Conservation (phyloP, 164 flowering plant species). For the Nymphaea thermarum region DNA sequence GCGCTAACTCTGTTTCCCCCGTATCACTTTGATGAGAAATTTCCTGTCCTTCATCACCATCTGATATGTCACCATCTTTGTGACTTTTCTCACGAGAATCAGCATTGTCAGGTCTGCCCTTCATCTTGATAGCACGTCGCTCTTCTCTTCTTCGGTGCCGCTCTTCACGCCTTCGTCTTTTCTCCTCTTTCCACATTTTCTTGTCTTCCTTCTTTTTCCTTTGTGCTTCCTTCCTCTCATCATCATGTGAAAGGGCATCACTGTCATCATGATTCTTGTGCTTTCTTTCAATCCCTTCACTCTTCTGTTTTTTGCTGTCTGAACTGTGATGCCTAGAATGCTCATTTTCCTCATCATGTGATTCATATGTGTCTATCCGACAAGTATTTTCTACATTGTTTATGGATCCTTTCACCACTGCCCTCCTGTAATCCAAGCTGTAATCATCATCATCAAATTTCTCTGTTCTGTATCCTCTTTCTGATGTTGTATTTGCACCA, state of each 20-base stretch:
- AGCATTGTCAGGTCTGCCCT: conserved; percentile 13
- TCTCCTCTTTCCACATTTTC: conserved; percentile 25
- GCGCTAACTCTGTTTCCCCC: conserved; percentile 41
- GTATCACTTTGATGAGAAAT: conserved; percentile 22
- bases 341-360: conserved; percentile 33
- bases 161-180: conserved; percentile 23
- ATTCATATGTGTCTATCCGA: conserved; percentile 17
- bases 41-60: conserved; percentile 26
- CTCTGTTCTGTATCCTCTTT: conserved; percentile 18
- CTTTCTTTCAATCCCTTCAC: conserved; percentile 6
- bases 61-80: conserved; percentile 28
- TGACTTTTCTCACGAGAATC: conserved; percentile 19
- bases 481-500: background rate
- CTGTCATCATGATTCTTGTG: conserved; percentile 13
- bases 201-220: conserved; percentile 25
- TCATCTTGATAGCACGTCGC: conserved; percentile 20
- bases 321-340: conserved; percentile 18
- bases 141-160: conserved; percentile 24
- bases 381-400: conserved; percentile 20
- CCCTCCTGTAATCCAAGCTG: conserved; percentile 11
- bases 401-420: conserved; percentile 8
- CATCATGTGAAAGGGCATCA: conserved; percentile 11
- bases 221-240: conserved; percentile 24
- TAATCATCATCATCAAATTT: conserved; percentile 16
- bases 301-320: conserved; percentile 30